Conservation (phyloP, 2,329 filamentous ascomycete species). For the Sporothrix curviconia region DNA sequence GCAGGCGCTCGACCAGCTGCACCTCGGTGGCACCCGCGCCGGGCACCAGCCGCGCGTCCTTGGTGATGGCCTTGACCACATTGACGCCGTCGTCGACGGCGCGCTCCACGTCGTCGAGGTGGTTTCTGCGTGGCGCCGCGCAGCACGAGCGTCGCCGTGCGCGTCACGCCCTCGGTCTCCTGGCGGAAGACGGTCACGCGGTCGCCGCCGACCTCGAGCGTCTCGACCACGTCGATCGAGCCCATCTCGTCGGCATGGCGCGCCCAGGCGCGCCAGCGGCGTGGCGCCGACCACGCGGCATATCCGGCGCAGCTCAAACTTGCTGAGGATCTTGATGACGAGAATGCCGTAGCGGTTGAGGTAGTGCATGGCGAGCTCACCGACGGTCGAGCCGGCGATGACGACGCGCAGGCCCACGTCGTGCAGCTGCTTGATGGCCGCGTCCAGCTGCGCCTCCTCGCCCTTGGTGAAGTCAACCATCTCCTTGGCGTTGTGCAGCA, state of each 20-base stretch:
- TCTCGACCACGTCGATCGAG: constrained; percentile 88
- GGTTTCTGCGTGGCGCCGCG: constrained; percentile 95
- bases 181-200: constrained; percentile 97
- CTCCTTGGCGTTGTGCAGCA: constrained; percentile 95
- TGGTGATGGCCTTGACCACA: constrained; percentile 95
- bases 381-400: constrained; percentile 85
- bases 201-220: constrained; percentile 94
- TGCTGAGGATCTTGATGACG: constrained; percentile 93
- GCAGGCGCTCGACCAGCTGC: constrained; percentile 87
- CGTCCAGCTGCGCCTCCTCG: constrained; percentile 87
- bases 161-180: constrained; percentile 75
- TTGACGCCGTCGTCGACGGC: constrained; percentile 98
- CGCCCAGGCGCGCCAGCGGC: constrained; percentile 88
- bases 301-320: constrained; percentile 90
- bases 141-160: constrained; percentile 89
- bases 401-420: constrained; percentile 90
- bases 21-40: constrained; percentile 93
- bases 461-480: constrained; percentile 98
- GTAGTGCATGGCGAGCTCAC: constrained; percentile 94
- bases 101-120: constrained; percentile 93
- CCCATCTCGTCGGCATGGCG: constrained; percentile 99
- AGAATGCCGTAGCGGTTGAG: constrained; percentile 96
- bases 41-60: constrained; percentile 82
- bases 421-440: constrained; percentile 87
- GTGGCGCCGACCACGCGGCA: constrained; percentile 96